These are phyloP conservation scores for Echria macrotheca DNA, from an alignment of 495 filamentous ascomycete species.

Conservation along the genomic window DNA sequence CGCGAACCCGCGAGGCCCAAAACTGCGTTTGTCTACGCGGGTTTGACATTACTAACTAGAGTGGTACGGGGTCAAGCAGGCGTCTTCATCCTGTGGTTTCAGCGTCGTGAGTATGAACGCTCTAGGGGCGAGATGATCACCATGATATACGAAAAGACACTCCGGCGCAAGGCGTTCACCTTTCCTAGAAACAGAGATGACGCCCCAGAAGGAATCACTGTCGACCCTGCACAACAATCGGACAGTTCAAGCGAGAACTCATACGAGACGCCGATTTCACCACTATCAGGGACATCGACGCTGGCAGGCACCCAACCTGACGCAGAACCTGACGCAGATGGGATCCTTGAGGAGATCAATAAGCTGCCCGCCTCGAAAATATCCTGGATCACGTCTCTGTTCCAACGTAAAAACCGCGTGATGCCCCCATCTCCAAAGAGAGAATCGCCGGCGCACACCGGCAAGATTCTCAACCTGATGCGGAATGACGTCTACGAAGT, in stretches of 20 bases:
- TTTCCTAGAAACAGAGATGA: too few relatives aligned
- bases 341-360: constrained; percentile 18
- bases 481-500: constrained; percentile 77
- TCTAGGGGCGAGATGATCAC: constrained; percentile 81
- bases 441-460: constrained; percentile 62
- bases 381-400: constrained; percentile 8
- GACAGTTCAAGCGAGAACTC: too few relatives aligned
- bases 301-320: constrained; percentile 28
- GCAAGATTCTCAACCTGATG: constrained; percentile 79
- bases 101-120: constrained; percentile 66
- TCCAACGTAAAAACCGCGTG: constrained; percentile 8
- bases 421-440: neutral
- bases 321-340: constrained; percentile 22
- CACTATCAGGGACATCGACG: constrained; percentile 10
- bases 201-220: constrained; percentile 6
- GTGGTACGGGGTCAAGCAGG: constrained; percentile 59
- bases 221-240: neutral
- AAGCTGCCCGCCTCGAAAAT: constrained; percentile 10
- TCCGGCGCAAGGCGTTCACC: constrained; percentile 66
- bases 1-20: constrained; percentile 41
- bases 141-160: constrained; percentile 80
- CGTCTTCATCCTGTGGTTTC: constrained; percentile 69
- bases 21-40: constrained; percentile 61
- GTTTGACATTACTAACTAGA: constrained; percentile 53
- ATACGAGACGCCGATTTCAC: constrained; percentile 18